Percentiles rank a stretch among this genome's conserved stretches.
Conservation (phyloP, 208 protist species). For the Trypanosoma vivax region DNA sequence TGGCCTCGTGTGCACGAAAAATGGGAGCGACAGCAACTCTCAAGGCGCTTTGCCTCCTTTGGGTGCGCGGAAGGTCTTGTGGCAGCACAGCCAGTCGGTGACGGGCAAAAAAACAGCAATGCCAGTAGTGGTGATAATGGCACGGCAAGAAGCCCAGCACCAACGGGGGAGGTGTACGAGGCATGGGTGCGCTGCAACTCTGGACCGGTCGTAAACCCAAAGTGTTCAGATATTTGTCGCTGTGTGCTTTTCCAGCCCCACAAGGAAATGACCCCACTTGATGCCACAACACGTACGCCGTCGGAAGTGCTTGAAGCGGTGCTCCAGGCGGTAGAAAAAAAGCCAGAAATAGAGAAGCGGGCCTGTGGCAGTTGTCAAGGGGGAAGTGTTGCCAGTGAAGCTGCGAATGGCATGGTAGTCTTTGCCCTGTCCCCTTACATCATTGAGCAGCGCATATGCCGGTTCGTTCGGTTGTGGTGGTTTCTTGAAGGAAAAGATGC, state of each 20-base stretch:
- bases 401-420: constrained; percentile 11
- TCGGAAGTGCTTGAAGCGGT: constrained; percentile 15
- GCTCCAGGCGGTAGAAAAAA: not conserved
- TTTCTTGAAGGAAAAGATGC: constrained; percentile 6
- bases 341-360: not conserved
- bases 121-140: not conserved
- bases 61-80: not conserved
- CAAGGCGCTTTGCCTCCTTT: constrained; percentile 13
- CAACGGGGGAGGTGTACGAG: not conserved
- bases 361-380: too few relatives aligned
- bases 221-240: constrained; percentile 4
- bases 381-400: too few relatives aligned
- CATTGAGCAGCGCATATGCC: constrained; percentile 25
- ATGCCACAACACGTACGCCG: constrained; percentile 6
- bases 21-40: not conserved
- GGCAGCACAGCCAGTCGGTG: not conserved
- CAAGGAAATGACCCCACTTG: constrained; percentile 1
- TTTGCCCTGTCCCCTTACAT: constrained; percentile 12
- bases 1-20: not conserved
- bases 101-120: not conserved
- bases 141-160: not conserved
- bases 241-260: constrained; percentile 16
- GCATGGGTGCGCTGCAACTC: constrained; percentile 3
- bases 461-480: constrained; percentile 22
- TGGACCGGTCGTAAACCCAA: constrained; percentile 9